Evolutionary conservation across 768 basidiomycete genomes (phyloP).

Genomic region (Serpula lacrymans): DNA sequence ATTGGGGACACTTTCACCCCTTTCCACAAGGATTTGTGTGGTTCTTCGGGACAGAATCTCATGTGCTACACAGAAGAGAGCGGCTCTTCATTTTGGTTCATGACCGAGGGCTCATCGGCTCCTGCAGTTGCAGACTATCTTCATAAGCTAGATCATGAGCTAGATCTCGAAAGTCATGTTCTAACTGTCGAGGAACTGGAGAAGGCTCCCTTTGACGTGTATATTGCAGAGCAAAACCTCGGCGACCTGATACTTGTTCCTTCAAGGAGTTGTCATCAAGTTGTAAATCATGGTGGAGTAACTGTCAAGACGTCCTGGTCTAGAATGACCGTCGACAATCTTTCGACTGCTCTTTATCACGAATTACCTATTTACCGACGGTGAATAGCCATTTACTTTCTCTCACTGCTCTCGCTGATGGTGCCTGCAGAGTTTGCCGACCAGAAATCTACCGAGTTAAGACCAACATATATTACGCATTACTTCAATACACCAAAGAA

Average conservation of each 20-base stretch:
- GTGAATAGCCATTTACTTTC: conserved; percentile 34
- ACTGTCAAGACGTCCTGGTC: conserved; percentile 88
- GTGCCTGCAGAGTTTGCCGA: conserved; percentile 64
- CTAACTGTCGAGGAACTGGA: conserved; percentile 61
- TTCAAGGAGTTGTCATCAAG: conserved; percentile 79
- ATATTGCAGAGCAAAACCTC: conserved; percentile 65
- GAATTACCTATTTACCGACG: conserved; percentile 80
- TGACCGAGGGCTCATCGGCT: conserved; percentile 65
- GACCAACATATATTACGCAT: conserved; percentile 54
- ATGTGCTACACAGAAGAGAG: conserved; percentile 77
- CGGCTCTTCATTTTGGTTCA: conserved; percentile 83
- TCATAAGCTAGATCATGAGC: conserved; percentile 33
- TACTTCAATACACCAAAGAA: conserved; percentile 34
- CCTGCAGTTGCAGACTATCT: conserved; percentile 58
- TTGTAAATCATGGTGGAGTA: conserved; percentile 76
- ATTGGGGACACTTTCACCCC: conserved; percentile 82
- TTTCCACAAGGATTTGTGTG: conserved; percentile 82
- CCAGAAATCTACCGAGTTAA: conserved; percentile 75
- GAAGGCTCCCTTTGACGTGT: conserved; percentile 65
- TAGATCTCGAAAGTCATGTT: conserved; percentile 74
- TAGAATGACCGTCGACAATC: conserved; percentile 68
- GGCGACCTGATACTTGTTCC: conserved; percentile 84
- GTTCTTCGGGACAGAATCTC: conserved; percentile 80
- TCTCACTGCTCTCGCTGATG: not conserved
- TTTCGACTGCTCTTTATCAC: conserved; percentile 58